Evolutionary conservation across 2,329 filamentous ascomycete genomes (phyloP).

Genomic region (Talaromyces albobiverticillius): DNA sequence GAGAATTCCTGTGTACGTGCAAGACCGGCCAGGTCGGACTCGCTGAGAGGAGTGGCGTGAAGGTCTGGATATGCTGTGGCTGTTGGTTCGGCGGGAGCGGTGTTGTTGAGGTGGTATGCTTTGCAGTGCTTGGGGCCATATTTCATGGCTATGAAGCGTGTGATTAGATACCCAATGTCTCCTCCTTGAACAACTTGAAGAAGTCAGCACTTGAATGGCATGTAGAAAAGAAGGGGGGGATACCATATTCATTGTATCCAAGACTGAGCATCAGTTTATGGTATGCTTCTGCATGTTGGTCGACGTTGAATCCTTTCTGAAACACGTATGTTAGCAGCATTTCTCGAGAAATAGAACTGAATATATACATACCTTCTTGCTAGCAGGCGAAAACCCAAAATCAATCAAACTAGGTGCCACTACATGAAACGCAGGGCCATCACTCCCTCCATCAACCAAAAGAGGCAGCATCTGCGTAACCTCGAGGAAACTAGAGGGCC

Average conservation of each 20-base stretch:
- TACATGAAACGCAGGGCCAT: constrained; percentile 3
- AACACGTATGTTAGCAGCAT: neutral
- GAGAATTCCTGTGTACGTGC: constrained; percentile 6
- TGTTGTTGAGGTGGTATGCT: constrained; percentile 7
- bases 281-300: constrained; percentile 6
- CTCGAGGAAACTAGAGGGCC: constrained; percentile 9
- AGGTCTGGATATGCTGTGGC: neutral
- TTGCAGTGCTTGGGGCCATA: constrained; percentile 5
- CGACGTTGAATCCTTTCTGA: constrained; percentile 5
- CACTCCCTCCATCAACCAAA: neutral
- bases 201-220: neutral
- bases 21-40: neutral
- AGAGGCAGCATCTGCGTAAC: constrained; percentile 4
- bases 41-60: neutral
- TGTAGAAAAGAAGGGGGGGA: neutral
- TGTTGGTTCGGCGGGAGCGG: neutral
- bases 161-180: constrained; percentile 2
- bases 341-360: neutral
- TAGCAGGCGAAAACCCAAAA: constrained; percentile 8
- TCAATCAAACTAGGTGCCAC: constrained; percentile 6
- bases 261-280: constrained; percentile 7
- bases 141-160: neutral
- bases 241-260: constrained; percentile 7
- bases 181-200: constrained; percentile 1
- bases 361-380: neutral